Base-by-base conservation (phyloP, 306 rosid genomes). In the Carpinus fangiana region DNA sequence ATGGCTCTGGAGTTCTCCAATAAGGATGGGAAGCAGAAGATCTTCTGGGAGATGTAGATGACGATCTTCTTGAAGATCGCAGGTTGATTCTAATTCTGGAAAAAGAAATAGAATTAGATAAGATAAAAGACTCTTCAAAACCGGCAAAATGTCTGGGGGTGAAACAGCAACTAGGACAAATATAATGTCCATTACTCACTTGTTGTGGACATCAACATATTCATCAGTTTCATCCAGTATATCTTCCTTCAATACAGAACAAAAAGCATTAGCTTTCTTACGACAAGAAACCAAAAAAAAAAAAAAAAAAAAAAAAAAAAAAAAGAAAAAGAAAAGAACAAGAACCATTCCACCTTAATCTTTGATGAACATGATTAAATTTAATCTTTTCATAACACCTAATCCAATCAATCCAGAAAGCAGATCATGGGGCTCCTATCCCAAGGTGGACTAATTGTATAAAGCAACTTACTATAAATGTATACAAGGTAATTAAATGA, bases 171-270 rank as follows among this genome's bases (percentile, higher is more conserved):
- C 54, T 75, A 53, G 51, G 26, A 66, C 20, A 41, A 68, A 51
- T 74, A 9, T 28, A 20, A n/a, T 12, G 64, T 71, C 71, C 26
- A 78, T 3, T 74, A 77, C 91, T 84, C 73, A 87, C 96, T 87
- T 91, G 83, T 90, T 87, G 77, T 93, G 94, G 5, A 93, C 90
- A 82, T 88, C 88, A 76, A 91, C 90, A 74, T 88, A 91, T 31
- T 86, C 86, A 84, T 91, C 92, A 31, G 92, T 93, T 87, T 93
- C 98, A 82, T 93, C 96, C 87, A 82, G 64, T 79, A 93, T 93
- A 61, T 91, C 93, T 80, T 83, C 96, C 97, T 91, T 69, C 61
- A 85, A 45, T 56, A 66, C 80, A 73, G 21, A 76, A 46, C 34
- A 0, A 28, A 48, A 72, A 9, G 52, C 43, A 38, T 66, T 26